Base-by-base conservation (phyloP, 2,329 filamentous ascomycete species). In the Cercospora zeina region DNA sequence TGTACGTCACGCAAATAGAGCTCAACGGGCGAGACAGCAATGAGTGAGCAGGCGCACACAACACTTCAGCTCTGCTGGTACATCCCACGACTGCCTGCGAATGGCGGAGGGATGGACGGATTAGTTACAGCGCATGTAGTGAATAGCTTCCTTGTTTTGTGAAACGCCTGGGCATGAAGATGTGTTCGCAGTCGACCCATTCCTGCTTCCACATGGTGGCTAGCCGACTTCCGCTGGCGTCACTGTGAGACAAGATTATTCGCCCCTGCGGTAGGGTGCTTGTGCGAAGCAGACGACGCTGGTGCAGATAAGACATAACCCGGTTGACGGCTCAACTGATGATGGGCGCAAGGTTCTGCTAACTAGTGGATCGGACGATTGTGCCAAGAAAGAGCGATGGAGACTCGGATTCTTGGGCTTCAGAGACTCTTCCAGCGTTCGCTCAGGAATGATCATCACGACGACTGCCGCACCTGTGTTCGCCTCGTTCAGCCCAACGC, bases 271-370 rank as follows among this genome's bases (percentile, higher is more conserved):
- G 42, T 21, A 47, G 42, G 13, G 13, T 47, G 21, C 13, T 47
- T 19, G 6, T 21, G 42, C 19, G 31, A 34, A 34, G 31, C 8
- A 13, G 8, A 34, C 31, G 11, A 47, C 19, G 21, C 42, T 47
- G 42, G 42, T 19, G 42, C 42, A 47, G 21, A 27, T 47, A 19
- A 47, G 42, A 47, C 42, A 47, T 19, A 11, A 47, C 42, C 42
- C 42, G 42, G 6, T 47, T 47, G 42, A 47, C 42, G 42, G 13
- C 42, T 49, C 24, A 21, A 11, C 42, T 21, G 11, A 49, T 49
- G 42, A 49, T 49, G 42, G 16, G 19, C 21, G 42, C 42, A 49
- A 49, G 42, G 42, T 49, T 49, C 42, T 49, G 42, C 42, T 30
- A 36, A 36, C 10, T 34, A 49, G 42, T 27, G 19, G 42, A 30